Evolutionary conservation across 2,329 filamentous ascomycete species (phyloP).

Genomic region (Trichoderma afroharzianum): DNA sequence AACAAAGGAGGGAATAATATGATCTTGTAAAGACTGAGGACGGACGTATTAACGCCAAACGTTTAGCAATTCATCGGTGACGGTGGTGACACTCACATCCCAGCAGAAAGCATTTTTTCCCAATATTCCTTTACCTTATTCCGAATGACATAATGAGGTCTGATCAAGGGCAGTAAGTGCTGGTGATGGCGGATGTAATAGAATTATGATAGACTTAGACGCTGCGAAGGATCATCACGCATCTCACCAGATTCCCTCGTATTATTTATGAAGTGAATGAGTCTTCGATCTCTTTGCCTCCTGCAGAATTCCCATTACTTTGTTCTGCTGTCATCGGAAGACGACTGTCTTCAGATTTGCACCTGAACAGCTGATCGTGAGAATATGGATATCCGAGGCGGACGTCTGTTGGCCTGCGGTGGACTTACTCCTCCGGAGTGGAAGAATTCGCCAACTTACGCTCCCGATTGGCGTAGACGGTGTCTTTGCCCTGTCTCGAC

Average conservation of each 20-base stretch:
- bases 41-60: not conserved
- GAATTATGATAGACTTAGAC: not conserved
- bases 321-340: not conserved
- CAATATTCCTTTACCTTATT: not conserved
- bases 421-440: accelerated
- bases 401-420: not conserved
- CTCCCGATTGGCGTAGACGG: accelerated
- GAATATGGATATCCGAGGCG: not conserved
- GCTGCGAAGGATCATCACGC: not conserved
- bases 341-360: not conserved
- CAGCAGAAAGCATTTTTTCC: not conserved
- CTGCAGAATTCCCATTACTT: accelerated
- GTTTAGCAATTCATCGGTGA: not conserved
- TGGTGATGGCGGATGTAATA: not conserved
- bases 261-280: not conserved
- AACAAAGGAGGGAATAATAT: not conserved
- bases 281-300: not conserved
- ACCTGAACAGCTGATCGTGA: accelerated
- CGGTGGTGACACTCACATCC: not conserved
- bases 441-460: not conserved
- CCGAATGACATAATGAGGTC: not conserved
- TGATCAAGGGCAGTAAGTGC: not conserved
- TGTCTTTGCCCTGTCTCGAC: not conserved
- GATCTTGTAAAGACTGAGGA: not conserved
- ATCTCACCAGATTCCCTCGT: not conserved